These are phyloP conservation scores for Fusarium protoensiforme DNA, from an alignment of 2,329 filamentous ascomycete species.

Conservation along the genomic window DNA sequence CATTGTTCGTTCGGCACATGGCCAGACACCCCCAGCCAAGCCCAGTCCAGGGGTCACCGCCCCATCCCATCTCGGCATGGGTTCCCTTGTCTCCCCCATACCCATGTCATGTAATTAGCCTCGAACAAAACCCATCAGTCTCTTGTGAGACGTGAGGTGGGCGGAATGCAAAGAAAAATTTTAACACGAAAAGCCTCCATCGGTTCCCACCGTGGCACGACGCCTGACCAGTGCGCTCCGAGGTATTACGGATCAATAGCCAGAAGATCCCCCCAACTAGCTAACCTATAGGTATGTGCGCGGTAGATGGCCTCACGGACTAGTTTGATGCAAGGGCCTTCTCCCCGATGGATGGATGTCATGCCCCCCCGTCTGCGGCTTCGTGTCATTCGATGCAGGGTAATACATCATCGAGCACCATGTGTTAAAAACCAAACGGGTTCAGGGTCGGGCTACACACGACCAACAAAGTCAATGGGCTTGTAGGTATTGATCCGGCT, in stretches of 20 bases:
- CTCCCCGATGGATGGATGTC: not conserved
- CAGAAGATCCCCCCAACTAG: not conserved
- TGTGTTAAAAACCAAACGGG: not conserved
- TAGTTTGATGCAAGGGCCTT: not conserved
- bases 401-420: not conserved
- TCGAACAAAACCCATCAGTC: not conserved
- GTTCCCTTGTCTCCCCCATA: conserved; percentile 5
- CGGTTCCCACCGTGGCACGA: not conserved
- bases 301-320: not conserved
- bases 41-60: not conserved
- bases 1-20: not conserved
- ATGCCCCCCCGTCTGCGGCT: not conserved
- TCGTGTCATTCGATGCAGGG: conserved; percentile 1
- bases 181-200: not conserved
- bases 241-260: not conserved
- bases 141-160: not conserved
- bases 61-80: not conserved
- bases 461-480: not conserved
- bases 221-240: not conserved
- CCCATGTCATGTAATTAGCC: not conserved
- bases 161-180: not conserved
- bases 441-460: not conserved
- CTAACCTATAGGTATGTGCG: not conserved
- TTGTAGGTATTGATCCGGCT: not conserved
- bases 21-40: not conserved